phyloP scores from a whole-genome alignment of 2,329 filamentous ascomycete genomes.

The Epichloe bromicola region DNA sequence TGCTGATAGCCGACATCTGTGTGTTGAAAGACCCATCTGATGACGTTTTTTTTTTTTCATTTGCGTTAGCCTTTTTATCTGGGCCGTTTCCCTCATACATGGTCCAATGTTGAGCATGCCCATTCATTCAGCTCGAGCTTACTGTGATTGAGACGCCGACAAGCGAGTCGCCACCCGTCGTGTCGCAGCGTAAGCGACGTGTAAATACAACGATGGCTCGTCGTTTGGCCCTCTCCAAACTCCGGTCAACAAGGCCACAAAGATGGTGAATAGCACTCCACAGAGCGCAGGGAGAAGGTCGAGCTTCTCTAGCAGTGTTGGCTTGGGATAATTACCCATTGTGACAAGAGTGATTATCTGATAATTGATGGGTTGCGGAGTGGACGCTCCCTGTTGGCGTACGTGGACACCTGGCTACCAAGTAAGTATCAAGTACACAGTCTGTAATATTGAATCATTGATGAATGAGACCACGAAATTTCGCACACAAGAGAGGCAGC shows the following conservation, averaged over 20 bases:
- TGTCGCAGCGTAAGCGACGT: constrained; percentile 9
- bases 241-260: constrained; percentile 3
- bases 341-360: background rate
- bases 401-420: background rate
- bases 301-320: constrained; percentile 5
- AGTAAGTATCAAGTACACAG: too few relatives aligned
- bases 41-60: too few relatives aligned
- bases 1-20: constrained; percentile 7
- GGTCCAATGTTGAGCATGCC: background rate
- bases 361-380: too few relatives aligned
- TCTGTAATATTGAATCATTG: too few relatives aligned
- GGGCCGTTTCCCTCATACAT: too few relatives aligned
- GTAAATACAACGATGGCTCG: constrained; percentile 8
- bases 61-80: background rate
- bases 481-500: too few relatives aligned
- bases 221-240: constrained; percentile 6
- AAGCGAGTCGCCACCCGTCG: constrained; percentile 7
- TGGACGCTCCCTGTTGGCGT: too few relatives aligned
- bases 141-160: constrained; percentile 9
- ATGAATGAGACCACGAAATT: too few relatives aligned
- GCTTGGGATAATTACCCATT: background rate
- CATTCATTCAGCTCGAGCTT: background rate
- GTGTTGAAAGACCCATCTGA: constrained; percentile 8
- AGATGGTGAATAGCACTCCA: constrained; percentile 2
- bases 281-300: constrained; percentile 9